phyloP scores from a whole-genome alignment of 2,329 filamentous ascomycete species.

The Pseudogymnoascus sp. region DNA sequence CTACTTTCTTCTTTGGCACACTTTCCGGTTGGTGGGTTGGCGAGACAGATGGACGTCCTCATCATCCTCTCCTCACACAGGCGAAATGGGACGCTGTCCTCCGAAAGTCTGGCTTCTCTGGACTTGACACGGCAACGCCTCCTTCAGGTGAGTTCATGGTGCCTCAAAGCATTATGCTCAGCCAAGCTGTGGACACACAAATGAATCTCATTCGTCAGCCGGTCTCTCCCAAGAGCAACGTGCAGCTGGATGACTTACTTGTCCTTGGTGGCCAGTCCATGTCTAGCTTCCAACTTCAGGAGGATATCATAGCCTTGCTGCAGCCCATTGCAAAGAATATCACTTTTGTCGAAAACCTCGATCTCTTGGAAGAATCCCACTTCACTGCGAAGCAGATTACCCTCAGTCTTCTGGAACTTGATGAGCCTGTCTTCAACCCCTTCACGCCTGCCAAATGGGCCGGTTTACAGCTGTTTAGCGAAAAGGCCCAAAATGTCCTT shows the following conservation, averaged over 20 bases:
- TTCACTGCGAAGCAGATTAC: constrained; percentile 11
- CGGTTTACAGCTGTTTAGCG: background rate
- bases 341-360: constrained; percentile 13
- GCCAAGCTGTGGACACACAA: constrained; percentile 28
- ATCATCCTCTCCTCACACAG: constrained; percentile 8
- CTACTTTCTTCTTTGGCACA: constrained; percentile 24
- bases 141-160: constrained; percentile 1
- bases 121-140: constrained; percentile 21
- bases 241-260: constrained; percentile 11
- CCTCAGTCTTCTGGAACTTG: constrained; percentile 22
- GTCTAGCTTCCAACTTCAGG: constrained; percentile 10
- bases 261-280: constrained; percentile 17
- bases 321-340: constrained; percentile 2
- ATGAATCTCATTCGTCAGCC: constrained; percentile 24
- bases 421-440: constrained; percentile 22
- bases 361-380: constrained; percentile 12
- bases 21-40: constrained; percentile 28
- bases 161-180: constrained; percentile 22
- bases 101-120: constrained; percentile 23
- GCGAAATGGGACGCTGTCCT: constrained; percentile 21
- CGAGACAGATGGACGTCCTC: constrained; percentile 21
- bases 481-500: constrained; percentile 1
- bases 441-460: background rate
- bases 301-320: constrained; percentile 2
- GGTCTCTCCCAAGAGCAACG: constrained; percentile 10